Base-by-base conservation (phyloP, 345 rosid genomes). In the Iberis pinnata region DNA sequence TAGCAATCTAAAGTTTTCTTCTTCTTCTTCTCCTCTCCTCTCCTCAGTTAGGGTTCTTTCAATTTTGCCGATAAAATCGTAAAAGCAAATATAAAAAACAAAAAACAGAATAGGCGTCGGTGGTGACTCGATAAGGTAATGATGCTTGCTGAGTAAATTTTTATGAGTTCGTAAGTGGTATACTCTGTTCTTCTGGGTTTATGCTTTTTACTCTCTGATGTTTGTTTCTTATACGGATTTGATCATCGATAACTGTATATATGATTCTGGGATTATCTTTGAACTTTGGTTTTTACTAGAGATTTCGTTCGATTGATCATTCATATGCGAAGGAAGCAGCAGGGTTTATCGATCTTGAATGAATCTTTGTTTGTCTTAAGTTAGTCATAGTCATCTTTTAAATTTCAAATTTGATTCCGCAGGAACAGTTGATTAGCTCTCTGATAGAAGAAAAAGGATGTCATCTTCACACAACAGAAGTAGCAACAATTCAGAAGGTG, bases 401-500 rank as follows among this genome's bases (percentile, higher is more conserved):
- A 29, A 6, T 56, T 61, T n/a, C 27, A 45, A 15, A 31, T 49
- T 18, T 49, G 42, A 49, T 64, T 58, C 58, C 18, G n/a, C 41
- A 18, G 40, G 12, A 64, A 65, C 67, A 70, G 50, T 51, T 39
- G 41, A 39, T 58, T 41, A 18, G 22, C 44, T 43, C 35, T 7
- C 25, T 22, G 3, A 22, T 22, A 22, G 25, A 29, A 48, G 31
- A 50, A 20, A 53, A 7, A 25, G 18, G 57, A 86, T 82, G 92
- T 73, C 79, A 56, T 68, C 94, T 53, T 73, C 77, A 43, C 78
- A 78, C 45, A 41, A 68, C 37, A 75, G 56, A n/a, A 72, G 59
- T 53, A 53, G 73, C 48, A 53, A 71, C 48, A 78, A 81, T 58
- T 74, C 80, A 0, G 97, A 88, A 61, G 69, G 78, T 14, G 87